Base-by-base conservation (phyloP, 768 basidiomycete species). In the Plicaturopsis crispa region DNA sequence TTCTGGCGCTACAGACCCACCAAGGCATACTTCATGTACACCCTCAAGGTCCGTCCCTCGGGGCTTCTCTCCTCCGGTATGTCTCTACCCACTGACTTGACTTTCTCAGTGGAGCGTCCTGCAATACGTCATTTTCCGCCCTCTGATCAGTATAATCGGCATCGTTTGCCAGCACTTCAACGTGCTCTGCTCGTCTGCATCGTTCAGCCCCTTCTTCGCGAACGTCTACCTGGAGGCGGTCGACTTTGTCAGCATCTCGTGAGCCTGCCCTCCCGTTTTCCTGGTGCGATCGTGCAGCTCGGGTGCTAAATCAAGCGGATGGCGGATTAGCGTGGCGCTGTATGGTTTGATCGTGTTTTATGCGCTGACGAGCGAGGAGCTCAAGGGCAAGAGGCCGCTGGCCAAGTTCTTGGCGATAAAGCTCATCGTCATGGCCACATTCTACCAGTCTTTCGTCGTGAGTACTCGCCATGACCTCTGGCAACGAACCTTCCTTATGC, bases 1-100 rank as follows among this genome's bases (percentile, higher is more conserved):
- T 89, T 69, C 52, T 86, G 78, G 77, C 67, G 83, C 50, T 90
- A 83, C 54, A 66, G 86, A 12, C 86, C 87, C 0, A 85, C 85
- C 12, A 90, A 88, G 66, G 81, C 82, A 2, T 90, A 93, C 60
- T 94, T 94, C 55, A 86, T 93, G 78, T 82, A 89, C 51, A 80
- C 86, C 7, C 60, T 89, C 54, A 89, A 88, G 67, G 88, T 82
- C 47, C 5, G 60, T 19, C 10, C 14, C 10, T 26, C 18, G n/a
- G n/a, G n/a, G 20, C 38, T 8, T 10, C 18, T n/a, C 31, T 7
- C 36, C 11, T 19, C n/a, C 14, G 19, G 7, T 14, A 13, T 42
- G 28, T n/a, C 36, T 21, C 42, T 24, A 16, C 17, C 17, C 42
- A 12, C 31, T 39, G 14, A 35, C 30, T 40, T 35, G 8, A 36